A percentile compares a stretch with the other conserved stretches of the same genome.
Evolutionary conservation across 139 green algal species (phyloP).

Genomic region (Chlamydomonas sphaeroides): DNA sequence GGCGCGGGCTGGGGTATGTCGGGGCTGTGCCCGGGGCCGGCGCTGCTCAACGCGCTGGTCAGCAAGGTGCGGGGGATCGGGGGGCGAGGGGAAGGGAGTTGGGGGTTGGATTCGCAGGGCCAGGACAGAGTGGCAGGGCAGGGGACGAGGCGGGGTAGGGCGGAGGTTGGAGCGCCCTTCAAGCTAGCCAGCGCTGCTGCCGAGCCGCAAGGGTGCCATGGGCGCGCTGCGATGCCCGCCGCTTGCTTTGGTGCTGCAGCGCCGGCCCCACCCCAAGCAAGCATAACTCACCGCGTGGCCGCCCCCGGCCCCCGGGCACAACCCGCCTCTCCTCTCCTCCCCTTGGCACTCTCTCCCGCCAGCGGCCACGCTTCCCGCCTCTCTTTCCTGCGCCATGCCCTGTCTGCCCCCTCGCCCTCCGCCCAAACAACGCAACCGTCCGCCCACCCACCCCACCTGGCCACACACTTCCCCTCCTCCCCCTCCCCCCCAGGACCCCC

Average conservation of each 20-base stretch:
- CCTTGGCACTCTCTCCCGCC: no score
- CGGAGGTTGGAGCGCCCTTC: not conserved
- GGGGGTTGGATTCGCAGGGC: no score
- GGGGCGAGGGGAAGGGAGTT: no score
- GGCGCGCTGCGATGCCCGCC: no score
- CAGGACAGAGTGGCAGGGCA: no score
- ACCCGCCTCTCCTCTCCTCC: no score
- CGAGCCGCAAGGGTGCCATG: no score
- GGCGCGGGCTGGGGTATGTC: conserved; percentile 80
- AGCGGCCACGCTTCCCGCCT: no score
- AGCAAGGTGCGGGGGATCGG: not conserved
- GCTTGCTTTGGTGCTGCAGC: not conserved
- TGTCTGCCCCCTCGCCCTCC: not conserved
- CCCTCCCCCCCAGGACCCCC: not conserved
- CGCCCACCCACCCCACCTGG: not conserved
- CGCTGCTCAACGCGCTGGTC: conserved; percentile 48
- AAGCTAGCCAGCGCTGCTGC: not conserved
- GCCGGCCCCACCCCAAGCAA: no score
- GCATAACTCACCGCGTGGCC: no score
- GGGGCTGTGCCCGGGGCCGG: conserved; percentile 83
- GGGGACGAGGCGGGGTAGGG: no score
- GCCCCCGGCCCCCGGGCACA: no score
- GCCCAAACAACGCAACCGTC: not conserved
- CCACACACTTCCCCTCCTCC: not conserved
- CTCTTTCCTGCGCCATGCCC: not conserved